Base-by-base conservation (phyloP, 2,329 filamentous ascomycete genomes). In the Emergomyces orientalis region DNA sequence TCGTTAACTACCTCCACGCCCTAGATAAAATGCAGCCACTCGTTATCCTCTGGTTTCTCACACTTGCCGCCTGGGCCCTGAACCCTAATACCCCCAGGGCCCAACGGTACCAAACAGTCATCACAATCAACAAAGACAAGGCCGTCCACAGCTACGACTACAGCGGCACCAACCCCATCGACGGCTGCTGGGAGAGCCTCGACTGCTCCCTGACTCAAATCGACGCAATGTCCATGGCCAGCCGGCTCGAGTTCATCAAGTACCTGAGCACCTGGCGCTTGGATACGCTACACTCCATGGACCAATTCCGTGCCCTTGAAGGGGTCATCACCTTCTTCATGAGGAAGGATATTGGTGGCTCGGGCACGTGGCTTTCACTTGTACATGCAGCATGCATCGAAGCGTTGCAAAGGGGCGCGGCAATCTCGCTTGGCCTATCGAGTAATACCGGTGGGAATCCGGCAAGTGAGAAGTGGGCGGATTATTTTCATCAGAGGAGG, bases 301-400 rank as follows among this genome's bases (percentile, higher is more conserved):
- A 69, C 52, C 65, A 70, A 43, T 67, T 70, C 63, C 62, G 57
- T 49, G 65, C 67, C 7, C 60, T 70, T 45, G 68, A 69, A 49
- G 68, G 66, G 5, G 63, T 65, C 17, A 67, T 70, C 43, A 62
- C 63, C 30, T 71, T 69, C 62, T 69, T 70, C 54, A 64, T 68
- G n/a, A 56, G 63, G 39, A 66, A 66, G 62, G 62, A 64, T 22
- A 61, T 69, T n/a, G 69, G 64, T 54, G 58, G 34, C 17, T 56
- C 45, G 14, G 65, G 66, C 11, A 66, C 65, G 4, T 69, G 66
- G 67, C 62, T 71, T 49, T 68, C 67, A 14, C 61, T 65, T 54
- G 65, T 70, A 54, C 64, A 70, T 60, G 67, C 68, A 14, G 67
- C 63, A 30, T 62, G 62, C 7, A 22, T 68, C 8, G 67, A 68